Conservation (phyloP, 225 moss, liverwort and hornwort species). For the Rhytidiadelphus loreus region DNA sequence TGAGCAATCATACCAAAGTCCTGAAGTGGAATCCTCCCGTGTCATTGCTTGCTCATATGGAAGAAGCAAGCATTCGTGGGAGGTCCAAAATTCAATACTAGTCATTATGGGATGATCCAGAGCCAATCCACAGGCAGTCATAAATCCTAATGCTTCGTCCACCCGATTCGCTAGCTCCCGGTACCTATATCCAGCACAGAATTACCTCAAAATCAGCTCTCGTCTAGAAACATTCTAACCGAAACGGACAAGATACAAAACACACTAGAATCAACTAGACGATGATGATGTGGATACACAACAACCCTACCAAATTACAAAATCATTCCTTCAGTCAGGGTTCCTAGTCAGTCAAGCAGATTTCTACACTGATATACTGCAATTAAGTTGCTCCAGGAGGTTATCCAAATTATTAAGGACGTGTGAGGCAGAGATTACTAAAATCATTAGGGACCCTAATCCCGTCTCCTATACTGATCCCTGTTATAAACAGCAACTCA, state of each 20-base stretch:
- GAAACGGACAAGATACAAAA: neutral
- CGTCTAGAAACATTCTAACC: neutral
- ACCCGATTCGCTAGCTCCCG: constrained; percentile 43
- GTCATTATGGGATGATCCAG: constrained; percentile 41
- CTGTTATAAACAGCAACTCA: neutral
- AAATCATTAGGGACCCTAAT: neutral
- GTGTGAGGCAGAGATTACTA: neutral
- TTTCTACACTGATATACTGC: neutral
- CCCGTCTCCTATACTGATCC: neutral
- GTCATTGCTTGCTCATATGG: constrained; percentile 60
- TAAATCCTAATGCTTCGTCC: constrained; percentile 51
- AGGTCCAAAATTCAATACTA: constrained; percentile 51
- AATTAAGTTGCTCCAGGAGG: neutral
- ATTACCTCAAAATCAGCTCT: neutral
- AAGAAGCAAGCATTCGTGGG: constrained; percentile 53
- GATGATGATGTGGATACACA: neutral
- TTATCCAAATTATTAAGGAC: neutral
- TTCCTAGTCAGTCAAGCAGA: neutral
- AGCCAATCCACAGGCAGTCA: constrained; percentile 45
- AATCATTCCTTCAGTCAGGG: neutral
- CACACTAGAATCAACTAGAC: neutral
- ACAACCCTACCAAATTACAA: neutral
- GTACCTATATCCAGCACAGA: constrained; percentile 7
- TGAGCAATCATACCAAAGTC: constrained; percentile 55
- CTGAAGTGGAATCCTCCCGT: constrained; percentile 42